A percentile compares a stretch with the other conserved stretches of the same genome.
Evolutionary conservation across 1,139 yeast species (phyloP).

Genomic region (Taphrina populina): DNA sequence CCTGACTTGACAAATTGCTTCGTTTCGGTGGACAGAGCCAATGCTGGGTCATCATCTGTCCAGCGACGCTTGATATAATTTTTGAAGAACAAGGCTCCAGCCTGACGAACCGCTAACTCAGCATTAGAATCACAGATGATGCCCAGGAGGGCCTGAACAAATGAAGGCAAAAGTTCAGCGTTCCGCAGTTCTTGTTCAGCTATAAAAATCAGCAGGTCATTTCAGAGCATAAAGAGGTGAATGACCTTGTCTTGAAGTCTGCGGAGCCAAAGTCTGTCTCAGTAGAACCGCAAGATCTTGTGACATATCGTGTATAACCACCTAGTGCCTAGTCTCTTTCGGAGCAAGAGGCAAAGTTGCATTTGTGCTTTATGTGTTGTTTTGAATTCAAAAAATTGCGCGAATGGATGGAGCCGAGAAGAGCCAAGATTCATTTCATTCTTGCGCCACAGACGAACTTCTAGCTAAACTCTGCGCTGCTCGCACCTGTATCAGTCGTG

Average conservation of each 20-base stretch:
- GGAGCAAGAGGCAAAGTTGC: no score
- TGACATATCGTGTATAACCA: conserved; percentile 26
- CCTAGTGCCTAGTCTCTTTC: no score
- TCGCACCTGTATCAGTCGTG: no score
- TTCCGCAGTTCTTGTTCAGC: conserved; percentile 53
- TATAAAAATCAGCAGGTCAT: conserved; percentile 13
- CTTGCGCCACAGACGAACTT: no score
- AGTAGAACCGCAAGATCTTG: conserved; percentile 36
- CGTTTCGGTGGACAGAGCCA: conserved; percentile 5
- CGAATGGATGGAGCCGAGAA: no score
- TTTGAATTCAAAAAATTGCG: no score
- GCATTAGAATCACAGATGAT: conserved; percentile 66
- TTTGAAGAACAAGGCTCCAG: conserved; percentile 88
- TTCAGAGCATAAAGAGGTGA: no score
- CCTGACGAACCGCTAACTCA: conserved; percentile 64
- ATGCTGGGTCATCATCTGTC: conserved; percentile 49
- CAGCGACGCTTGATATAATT: conserved; percentile 80
- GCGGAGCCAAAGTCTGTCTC: conserved; percentile 38
- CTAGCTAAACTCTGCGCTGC: no score
- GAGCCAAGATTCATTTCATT: no score
- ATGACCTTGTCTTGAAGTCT: conserved; percentile 39
- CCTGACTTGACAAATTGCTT: conserved; percentile 59
- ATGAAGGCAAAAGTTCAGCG: conserved; percentile 67
- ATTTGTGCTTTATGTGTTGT: no score
- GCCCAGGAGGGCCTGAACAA: conserved; percentile 70